Evolutionary conservation across 495 filamentous ascomycete genomes (phyloP), one percentile per base, ranked within the genome.

Genomic region (Aspergillus ellipticus): DNA sequence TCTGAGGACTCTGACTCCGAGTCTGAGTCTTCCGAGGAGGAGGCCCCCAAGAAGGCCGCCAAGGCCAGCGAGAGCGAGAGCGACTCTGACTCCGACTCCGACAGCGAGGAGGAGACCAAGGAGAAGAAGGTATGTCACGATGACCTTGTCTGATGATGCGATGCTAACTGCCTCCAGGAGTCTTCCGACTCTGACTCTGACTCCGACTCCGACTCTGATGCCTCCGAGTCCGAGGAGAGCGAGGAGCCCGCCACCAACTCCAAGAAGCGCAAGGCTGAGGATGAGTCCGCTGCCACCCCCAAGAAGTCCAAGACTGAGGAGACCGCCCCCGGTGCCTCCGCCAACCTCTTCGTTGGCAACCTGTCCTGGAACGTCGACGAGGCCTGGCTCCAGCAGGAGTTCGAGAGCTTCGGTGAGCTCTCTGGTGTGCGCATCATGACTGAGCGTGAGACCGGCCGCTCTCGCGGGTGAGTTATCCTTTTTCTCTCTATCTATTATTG

Each of bases 301-400:
- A 98, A 98, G 86, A 96, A 96, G 83, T 73, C 76, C 69, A 97
- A 96, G 87, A 83, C 82, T 17, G 84, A 84, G 31, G 78, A 74
- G 13, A 57, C 89, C 79, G 80, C 82, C 29, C 80, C 82, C 37
- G 81, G 84, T 67, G 79, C 78, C 57, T 79, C 81, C 19, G 81
- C 79, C 67, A 91, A 88, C 68, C 85, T 97, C 46, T 97, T 96
- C 75, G 84, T 95, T 61, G 95, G 94, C 59, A 93, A 92, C 77
- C 81, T 98, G 53, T 93, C 90, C 64, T 98, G 92, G 92, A 92
- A 87, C 65, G 79, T 98, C 49, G 91, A 96, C 64, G 94, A 97
- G 71, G 89, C 94, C 57, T 90, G 86, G 84, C 85, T 98, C 51
- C 81, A 81, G 57, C 82, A 86, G 60, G 89, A 96, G 73, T 97